Evolutionary conservation across 176 grass and related monocot genomes (phyloP).

Genomic region (Bromus sterilis): DNA sequence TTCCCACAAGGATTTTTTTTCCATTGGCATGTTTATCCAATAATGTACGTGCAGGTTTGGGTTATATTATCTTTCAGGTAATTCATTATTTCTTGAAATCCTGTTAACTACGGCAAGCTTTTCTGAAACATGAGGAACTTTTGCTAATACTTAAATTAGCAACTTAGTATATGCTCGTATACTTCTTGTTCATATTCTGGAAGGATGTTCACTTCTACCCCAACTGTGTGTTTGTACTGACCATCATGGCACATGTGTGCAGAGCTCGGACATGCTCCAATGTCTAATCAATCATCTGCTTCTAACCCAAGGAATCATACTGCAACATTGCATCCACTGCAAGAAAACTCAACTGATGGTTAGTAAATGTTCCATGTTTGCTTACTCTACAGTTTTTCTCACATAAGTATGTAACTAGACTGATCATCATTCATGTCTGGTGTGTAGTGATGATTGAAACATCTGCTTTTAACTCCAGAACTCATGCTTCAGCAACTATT

Average conservation of each 20-base stretch:
- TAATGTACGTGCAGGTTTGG: background rate
- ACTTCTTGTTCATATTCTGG: background rate
- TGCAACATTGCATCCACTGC: background rate
- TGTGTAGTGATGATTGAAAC: background rate
- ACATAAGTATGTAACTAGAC: background rate
- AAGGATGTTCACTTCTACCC: background rate
- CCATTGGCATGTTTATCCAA: conserved; percentile 1
- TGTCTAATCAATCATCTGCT: background rate
- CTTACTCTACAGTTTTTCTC: background rate
- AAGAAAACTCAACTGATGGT: background rate
- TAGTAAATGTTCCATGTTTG: background rate
- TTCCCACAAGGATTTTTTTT: background rate
- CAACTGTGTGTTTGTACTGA: background rate
- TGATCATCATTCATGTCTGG: background rate
- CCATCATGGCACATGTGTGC: background rate
- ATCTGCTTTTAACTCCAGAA: background rate
- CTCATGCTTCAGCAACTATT: background rate
- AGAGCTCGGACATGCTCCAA: background rate
- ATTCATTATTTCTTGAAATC: background rate
- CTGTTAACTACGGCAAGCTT: background rate
- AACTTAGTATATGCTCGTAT: background rate
- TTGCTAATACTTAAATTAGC: background rate
- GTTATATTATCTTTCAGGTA: background rate
- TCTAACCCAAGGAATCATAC: background rate
- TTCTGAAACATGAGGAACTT: background rate